Evolutionary conservation across 306 rosid species (phyloP).

Genomic region (Fragaria ananassa): DNA sequence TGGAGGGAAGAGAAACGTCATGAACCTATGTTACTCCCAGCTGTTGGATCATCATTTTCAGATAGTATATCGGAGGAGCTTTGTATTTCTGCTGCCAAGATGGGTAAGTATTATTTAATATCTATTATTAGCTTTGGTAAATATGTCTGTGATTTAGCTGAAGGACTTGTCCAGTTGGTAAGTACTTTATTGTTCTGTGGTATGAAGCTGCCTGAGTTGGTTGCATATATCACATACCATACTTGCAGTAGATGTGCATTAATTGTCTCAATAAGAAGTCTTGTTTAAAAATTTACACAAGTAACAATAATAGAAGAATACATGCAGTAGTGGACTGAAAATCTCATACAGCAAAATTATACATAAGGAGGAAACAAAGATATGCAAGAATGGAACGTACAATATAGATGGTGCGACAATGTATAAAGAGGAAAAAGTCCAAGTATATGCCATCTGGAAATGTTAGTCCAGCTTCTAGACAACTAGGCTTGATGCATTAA

Average conservation of each 20-base stretch:
- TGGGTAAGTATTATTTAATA: constrained; percentile 63
- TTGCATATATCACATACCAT: background rate
- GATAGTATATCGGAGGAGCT: constrained; percentile 91
- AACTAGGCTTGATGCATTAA: background rate
- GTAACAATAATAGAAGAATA: background rate
- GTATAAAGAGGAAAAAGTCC: background rate
- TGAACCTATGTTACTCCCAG: constrained; percentile 70
- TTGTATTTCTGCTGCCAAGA: constrained; percentile 93
- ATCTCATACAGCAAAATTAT: background rate
- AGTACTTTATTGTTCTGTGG: background rate
- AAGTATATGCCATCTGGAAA: background rate
- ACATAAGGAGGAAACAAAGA: background rate
- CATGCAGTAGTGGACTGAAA: background rate
- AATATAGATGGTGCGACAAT: background rate
- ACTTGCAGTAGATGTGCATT: background rate
- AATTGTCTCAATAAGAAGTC: no score
- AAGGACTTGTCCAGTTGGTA: background rate
- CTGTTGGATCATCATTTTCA: constrained; percentile 69
- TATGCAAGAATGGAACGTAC: background rate
- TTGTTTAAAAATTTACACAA: background rate
- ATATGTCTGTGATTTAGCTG: background rate
- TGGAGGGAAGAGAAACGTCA: constrained; percentile 96
- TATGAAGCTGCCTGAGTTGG: background rate
- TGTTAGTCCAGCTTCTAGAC: background rate
- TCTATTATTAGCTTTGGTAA: background rate